Base-by-base conservation (phyloP, 306 rosid species). In the Dryas octopetala region DNA sequence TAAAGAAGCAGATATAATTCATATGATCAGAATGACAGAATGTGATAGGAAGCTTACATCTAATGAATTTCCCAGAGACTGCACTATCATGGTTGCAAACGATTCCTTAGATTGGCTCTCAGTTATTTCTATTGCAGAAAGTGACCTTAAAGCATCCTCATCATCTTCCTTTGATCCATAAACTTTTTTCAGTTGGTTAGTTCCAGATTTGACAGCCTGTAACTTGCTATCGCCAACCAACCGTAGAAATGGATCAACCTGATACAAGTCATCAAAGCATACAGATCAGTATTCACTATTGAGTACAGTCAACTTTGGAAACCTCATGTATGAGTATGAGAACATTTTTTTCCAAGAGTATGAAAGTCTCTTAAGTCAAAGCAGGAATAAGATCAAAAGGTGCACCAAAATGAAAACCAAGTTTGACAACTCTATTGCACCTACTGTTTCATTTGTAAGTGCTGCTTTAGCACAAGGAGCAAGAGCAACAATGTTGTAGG, bases 131-230 rank as follows among this genome's bases (percentile, higher is more conserved):
- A 89, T 68, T 6, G 76, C 84, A 13, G 85, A 77, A 78, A 89
- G 86, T 28, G 84, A 86, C n/a, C 59, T 53, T 71, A 73, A 40
- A 71, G 95, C 95, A 73, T 83, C 82, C 41, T 87, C 86, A 61
- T 91, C 82, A n/a, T 91, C 97, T 83, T 89, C 94, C 75, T 85
- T 88, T 75, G 97, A 89, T 70, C 95, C 97, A 60, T 88, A 91
- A 54, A n/a, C 64, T 69, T 84, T 75, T 55, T 46, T 82, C 59
- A 63, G 61, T 70, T 79, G 78, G 45, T 73, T 83, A 44, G 81
- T 79, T 66, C 73, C 79, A 68, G 28, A 65, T 48, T 62, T 58
- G 62, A 85, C 62, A 70, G 74, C 87, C 48, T 86, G 86, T 81
- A 91, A 82, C 85, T 89, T 91, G 83, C 70, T 55, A 71, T 91